phyloP scores from a whole-genome alignment of 2,329 filamentous ascomycete genomes.

The Trichoderma sp. region DNA sequence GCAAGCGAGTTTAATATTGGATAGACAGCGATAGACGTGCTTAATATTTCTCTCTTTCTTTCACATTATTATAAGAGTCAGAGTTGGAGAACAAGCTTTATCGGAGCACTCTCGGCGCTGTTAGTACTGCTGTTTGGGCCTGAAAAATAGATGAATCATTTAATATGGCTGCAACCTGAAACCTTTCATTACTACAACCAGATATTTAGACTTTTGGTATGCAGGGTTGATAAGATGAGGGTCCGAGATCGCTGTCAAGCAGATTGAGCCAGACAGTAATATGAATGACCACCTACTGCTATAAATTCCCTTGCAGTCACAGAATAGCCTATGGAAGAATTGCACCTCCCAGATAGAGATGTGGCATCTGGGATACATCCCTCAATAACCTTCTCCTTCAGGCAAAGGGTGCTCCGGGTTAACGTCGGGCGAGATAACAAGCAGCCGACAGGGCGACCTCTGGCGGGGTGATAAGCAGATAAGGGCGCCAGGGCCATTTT shows the following conservation, averaged over 20 bases:
- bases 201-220: not conserved
- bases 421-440: conserved; percentile 16
- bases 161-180: not conserved
- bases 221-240: not conserved
- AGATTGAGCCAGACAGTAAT: too few relatives aligned
- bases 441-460: conserved; percentile 15
- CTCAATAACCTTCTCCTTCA: conserved; percentile 11
- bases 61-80: not conserved
- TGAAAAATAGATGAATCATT: not conserved
- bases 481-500: conserved; percentile 25
- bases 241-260: not conserved
- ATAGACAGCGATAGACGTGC: conserved; percentile 49
- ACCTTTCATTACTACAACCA: not conserved
- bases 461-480: conserved; percentile 29
- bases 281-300: not conserved
- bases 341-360: conserved; percentile 10
- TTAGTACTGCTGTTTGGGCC: not conserved
- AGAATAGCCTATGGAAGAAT: not conserved
- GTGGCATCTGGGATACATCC: not conserved
- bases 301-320: not conserved
- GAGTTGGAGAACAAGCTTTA: not conserved
- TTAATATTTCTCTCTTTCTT: not conserved
- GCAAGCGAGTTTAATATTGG: conserved; percentile 72
- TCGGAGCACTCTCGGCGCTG: not conserved
- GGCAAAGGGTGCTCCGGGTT: conserved; percentile 7